Evolutionary conservation across 75 land plant genomes (phyloP).

Genomic region (Sequoia sempervirens): DNA sequence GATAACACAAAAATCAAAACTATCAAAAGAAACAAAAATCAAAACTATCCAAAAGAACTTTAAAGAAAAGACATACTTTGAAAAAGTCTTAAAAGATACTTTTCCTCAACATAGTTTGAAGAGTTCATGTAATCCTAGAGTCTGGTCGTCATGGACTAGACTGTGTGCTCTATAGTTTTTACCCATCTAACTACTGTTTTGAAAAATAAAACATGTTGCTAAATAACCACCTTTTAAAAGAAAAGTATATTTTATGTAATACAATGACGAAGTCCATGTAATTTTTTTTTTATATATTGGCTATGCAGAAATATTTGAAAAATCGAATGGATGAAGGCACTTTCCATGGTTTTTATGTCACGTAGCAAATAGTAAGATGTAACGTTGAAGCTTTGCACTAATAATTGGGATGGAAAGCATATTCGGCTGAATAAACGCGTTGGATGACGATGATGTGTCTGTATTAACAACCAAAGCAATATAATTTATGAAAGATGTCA

Average conservation of each 20-base stretch:
- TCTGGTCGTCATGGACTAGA: background rate
- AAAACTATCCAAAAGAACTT: too few relatives aligned
- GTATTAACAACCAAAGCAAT: background rate
- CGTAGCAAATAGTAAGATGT: background rate
- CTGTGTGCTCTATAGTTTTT: background rate
- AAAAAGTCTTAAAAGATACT: too few relatives aligned
- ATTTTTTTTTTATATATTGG: background rate
- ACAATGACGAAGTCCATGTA: background rate
- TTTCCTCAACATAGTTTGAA: too few relatives aligned
- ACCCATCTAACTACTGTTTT: background rate
- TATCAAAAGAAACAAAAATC: too few relatives aligned
- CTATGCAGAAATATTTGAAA: background rate
- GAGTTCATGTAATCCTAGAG: background rate
- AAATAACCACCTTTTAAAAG: background rate
- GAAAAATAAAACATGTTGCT: background rate
- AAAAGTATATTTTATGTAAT: background rate
- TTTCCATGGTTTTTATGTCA: background rate
- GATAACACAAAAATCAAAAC: too few relatives aligned
- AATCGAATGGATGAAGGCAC: background rate
- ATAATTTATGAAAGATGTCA: background rate
- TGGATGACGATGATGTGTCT: slow-evolving; percentile 3
- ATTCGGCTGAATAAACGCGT: slow-evolving; percentile 2
- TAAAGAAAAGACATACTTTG: too few relatives aligned
- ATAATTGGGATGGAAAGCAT: background rate
- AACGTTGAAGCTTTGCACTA: background rate